phyloP scores from a whole-genome alignment of 2,329 filamentous ascomycete species.

The Pyrenophora graminea region DNA sequence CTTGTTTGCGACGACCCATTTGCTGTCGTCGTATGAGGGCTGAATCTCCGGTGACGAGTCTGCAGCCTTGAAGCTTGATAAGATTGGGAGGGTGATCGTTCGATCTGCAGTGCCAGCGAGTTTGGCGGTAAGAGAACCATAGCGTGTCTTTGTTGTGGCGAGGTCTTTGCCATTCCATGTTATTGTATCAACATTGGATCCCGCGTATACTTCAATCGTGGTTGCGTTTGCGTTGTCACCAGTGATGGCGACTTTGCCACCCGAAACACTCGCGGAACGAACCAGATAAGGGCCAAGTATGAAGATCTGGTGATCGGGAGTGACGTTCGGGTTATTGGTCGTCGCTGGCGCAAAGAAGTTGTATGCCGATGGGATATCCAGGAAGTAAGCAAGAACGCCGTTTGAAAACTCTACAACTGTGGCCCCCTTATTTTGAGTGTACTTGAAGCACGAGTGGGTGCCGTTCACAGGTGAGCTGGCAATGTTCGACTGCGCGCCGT shows the following conservation, averaged over 20 bases:
- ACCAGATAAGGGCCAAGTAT: conserved; percentile 37
- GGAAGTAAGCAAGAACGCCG: conserved; percentile 56
- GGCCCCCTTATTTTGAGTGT: conserved; percentile 53
- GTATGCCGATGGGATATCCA: conserved; percentile 60
- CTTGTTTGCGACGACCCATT: conserved; percentile 58
- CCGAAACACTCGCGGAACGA: conserved; percentile 48
- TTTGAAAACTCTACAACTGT: conserved; percentile 57
- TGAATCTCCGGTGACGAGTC: conserved; percentile 57
- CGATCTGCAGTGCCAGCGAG: conserved; percentile 48
- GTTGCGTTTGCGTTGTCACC: conserved; percentile 52
- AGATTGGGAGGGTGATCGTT: conserved; percentile 50
- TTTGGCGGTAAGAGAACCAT: conserved; percentile 51
- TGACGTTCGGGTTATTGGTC: conserved; percentile 51
- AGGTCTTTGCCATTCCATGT: conserved; percentile 55
- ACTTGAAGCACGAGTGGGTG: conserved; percentile 46
- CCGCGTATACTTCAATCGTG: conserved; percentile 47
- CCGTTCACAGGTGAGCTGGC: conserved; percentile 25
- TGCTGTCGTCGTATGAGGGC: conserved; percentile 55
- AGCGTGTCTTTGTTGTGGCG: conserved; percentile 44
- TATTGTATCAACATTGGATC: conserved; percentile 35
- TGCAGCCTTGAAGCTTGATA: conserved; percentile 55
- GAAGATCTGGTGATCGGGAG: conserved; percentile 51
- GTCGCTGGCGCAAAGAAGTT: conserved; percentile 61
- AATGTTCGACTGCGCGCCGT: conserved; percentile 48
- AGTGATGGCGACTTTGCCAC: conserved; percentile 53